Evolutionary conservation across 208 protist genomes (phyloP).

Genomic region (Trypanosoma melophagium): DNA sequence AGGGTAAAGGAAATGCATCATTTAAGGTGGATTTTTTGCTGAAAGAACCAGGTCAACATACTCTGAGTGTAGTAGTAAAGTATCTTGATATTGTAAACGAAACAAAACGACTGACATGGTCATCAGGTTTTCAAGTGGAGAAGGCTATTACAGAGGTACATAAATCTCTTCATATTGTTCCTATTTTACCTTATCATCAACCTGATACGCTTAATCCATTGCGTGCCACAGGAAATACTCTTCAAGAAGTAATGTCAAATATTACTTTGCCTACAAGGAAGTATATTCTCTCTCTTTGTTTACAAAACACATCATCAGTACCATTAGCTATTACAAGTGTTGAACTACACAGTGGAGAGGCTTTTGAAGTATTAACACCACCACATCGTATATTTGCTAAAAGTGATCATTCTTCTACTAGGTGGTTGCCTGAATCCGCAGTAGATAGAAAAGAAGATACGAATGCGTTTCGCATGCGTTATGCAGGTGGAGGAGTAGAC

Average conservation of each 20-base stretch:
- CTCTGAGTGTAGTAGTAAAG: slow-evolving; percentile 46
- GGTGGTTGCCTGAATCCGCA: slow-evolving; percentile 16
- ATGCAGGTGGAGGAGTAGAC: slow-evolving; percentile 23
- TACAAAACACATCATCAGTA: slow-evolving; percentile 42
- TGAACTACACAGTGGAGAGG: slow-evolving; percentile 22
- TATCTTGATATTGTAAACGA: slow-evolving; percentile 54
- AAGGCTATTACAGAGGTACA: slow-evolving; percentile 45
- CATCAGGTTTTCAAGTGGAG: slow-evolving; percentile 48
- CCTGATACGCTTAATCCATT: neutral
- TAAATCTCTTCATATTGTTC: slow-evolving; percentile 30
- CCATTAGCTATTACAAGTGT: slow-evolving; percentile 36
- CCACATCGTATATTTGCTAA: neutral
- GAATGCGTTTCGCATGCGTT: slow-evolving; percentile 17
- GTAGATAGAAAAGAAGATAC: slow-evolving; percentile 1
- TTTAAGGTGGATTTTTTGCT: slow-evolving; percentile 26
- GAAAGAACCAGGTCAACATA: slow-evolving; percentile 31
- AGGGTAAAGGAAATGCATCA: slow-evolving; percentile 32
- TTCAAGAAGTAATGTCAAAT: slow-evolving; percentile 18
- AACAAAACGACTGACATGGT: slow-evolving; percentile 49
- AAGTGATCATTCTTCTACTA: neutral
- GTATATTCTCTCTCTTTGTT: slow-evolving; percentile 39
- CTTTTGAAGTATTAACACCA: slow-evolving; percentile 22
- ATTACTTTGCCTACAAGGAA: slow-evolving; percentile 24
- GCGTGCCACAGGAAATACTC: neutral
- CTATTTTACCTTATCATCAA: neutral